Evolutionary conservation across 306 rosid species (phyloP).

Genomic region (Cucumis sativus): Cucumber_9930_V3 NC_026661.2:677501-678000

Average conservation of each 20-base stretch:
- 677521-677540: too few relatives aligned
- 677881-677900: background rate
- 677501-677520: too few relatives aligned
- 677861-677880: background rate
- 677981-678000: background rate
- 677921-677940: background rate
- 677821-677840: background rate
- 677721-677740: background rate
- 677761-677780: background rate
- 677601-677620: too few relatives aligned
- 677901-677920: background rate
- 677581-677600: too few relatives aligned
- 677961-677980: background rate
- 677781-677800: background rate
- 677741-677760: background rate
- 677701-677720: background rate
- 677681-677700: background rate
- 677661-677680: too few relatives aligned
- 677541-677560: too few relatives aligned
- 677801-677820: background rate
- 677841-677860: background rate
- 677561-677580: too few relatives aligned
- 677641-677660: too few relatives aligned
- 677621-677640: too few relatives aligned
- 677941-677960: background rate